Conservation (phyloP, 768 basidiomycete genomes). For the Favolaschia claudopus region DNA sequence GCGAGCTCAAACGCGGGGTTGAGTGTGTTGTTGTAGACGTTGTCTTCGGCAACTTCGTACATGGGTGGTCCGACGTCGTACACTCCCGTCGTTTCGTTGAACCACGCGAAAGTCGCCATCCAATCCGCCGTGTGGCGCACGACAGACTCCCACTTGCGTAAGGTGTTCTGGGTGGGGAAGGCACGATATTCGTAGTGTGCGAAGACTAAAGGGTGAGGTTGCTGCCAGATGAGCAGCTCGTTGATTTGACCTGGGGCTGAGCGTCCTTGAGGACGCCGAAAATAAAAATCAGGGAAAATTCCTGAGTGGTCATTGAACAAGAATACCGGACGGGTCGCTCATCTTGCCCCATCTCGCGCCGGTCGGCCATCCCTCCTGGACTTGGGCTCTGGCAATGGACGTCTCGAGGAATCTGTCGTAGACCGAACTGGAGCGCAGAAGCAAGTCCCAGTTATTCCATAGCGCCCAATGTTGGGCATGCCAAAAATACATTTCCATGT, state of each 20-base stretch:
- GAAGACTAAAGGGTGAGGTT: slow-evolving; percentile 65
- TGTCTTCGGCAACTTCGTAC: slow-evolving; percentile 65
- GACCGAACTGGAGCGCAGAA: slow-evolving; percentile 50
- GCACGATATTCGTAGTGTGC: slow-evolving; percentile 65
- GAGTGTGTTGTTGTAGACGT: slow-evolving; percentile 57
- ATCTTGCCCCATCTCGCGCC: slow-evolving; percentile 74
- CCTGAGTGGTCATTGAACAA: background rate
- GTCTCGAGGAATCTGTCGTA: slow-evolving; percentile 57
- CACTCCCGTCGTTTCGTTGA: slow-evolving; percentile 51
- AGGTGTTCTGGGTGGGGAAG: slow-evolving; percentile 44
- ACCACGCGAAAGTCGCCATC: slow-evolving; percentile 66
- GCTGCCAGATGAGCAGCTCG: slow-evolving; percentile 70
- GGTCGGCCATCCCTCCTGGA: slow-evolving; percentile 57
- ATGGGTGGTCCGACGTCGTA: slow-evolving; percentile 69
- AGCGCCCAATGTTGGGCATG: slow-evolving; percentile 66
- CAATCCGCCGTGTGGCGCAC: slow-evolving; percentile 63
- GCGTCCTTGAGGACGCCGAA: slow-evolving; percentile 34
- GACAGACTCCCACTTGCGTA: slow-evolving; percentile 60
- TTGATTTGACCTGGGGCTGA: slow-evolving; percentile 68
- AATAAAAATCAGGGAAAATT: too few species aligned
- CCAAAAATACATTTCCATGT: slow-evolving; percentile 71
- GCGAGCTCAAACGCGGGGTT: slow-evolving; percentile 68
- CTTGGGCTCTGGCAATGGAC: slow-evolving; percentile 55
- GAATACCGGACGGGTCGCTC: slow-evolving; percentile 63
- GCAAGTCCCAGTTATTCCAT: slow-evolving; percentile 67